phyloP scores from a whole-genome alignment of 306 rosid species.

The Fagus crenata region DNA sequence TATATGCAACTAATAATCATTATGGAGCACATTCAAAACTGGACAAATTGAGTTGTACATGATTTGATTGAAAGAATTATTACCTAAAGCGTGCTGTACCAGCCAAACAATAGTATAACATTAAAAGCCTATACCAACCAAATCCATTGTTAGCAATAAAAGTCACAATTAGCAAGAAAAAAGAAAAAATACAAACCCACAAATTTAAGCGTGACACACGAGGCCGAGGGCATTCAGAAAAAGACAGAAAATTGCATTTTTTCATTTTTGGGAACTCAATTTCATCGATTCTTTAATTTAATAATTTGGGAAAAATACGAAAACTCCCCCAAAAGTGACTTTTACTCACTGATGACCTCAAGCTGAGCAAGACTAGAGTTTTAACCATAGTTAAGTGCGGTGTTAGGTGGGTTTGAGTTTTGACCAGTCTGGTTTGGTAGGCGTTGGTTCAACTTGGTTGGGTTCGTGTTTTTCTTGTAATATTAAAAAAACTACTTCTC shows the following conservation, averaged over 20 bases:
- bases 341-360: background rate
- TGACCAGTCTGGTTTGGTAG: conserved; percentile 73
- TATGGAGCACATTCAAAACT: too few species aligned
- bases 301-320: too few species aligned
- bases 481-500: background rate
- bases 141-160: too few species aligned
- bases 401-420: conserved; percentile 46
- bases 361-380: background rate
- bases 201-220: background rate
- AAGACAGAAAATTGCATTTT: background rate
- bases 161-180: too few species aligned
- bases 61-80: too few species aligned
- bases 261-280: background rate
- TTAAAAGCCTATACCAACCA: too few species aligned
- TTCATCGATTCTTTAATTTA: background rate
- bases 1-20: too few species aligned
- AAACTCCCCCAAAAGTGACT: background rate
- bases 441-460: conserved; percentile 48
- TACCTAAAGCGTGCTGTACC: too few species aligned
- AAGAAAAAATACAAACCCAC: too few species aligned
- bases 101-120: too few species aligned
- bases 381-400: conserved; percentile 42
- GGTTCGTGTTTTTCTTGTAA: background rate
- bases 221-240: background rate
- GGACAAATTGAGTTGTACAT: too few species aligned